Evolutionary conservation across 805 yeast genomes (phyloP).

Genomic region (Candida nonsorbophila): DNA sequence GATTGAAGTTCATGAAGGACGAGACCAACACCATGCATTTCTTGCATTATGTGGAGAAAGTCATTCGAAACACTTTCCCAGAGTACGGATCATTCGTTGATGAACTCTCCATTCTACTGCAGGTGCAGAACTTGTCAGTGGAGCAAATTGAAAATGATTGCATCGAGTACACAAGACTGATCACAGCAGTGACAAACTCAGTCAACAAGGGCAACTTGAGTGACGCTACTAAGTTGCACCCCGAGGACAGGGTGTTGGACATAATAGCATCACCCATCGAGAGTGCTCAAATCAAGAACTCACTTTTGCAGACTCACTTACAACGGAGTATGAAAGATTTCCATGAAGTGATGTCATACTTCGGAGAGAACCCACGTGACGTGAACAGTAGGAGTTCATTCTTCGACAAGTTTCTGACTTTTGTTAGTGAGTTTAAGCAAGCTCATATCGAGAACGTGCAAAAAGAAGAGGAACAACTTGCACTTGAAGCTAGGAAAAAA

Average conservation of each 20-base stretch:
- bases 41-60: conserved; percentile 85
- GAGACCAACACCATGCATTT: conserved; percentile 83
- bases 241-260: conserved; percentile 65
- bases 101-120: conserved; percentile 55
- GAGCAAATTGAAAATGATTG: conserved; percentile 81
- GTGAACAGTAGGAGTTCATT: conserved; percentile 61
- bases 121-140: conserved; percentile 68
- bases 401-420: conserved; percentile 74
- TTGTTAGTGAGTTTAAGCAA: conserved; percentile 71
- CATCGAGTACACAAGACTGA: conserved; percentile 49
- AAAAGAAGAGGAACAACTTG: conserved; percentile 72
- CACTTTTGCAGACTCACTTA: conserved; percentile 58
- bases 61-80: conserved; percentile 80
- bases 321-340: conserved; percentile 60
- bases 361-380: conserved; percentile 87
- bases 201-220: conserved; percentile 81
- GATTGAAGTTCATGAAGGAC: conserved; percentile 87
- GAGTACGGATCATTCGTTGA: conserved; percentile 69
- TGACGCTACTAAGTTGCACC: conserved; percentile 74
- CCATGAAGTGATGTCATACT: conserved; percentile 67
- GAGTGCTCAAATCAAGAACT: conserved; percentile 67
- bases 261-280: conserved; percentile 64
- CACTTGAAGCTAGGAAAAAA: conserved; percentile 31
- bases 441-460: conserved; percentile 76
- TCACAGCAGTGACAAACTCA: conserved; percentile 69